Evolutionary conservation across 352 stramenopile species (phyloP), one percentile per base, ranked within the genome.

Genomic region (Phytopythium vexans): DNA sequence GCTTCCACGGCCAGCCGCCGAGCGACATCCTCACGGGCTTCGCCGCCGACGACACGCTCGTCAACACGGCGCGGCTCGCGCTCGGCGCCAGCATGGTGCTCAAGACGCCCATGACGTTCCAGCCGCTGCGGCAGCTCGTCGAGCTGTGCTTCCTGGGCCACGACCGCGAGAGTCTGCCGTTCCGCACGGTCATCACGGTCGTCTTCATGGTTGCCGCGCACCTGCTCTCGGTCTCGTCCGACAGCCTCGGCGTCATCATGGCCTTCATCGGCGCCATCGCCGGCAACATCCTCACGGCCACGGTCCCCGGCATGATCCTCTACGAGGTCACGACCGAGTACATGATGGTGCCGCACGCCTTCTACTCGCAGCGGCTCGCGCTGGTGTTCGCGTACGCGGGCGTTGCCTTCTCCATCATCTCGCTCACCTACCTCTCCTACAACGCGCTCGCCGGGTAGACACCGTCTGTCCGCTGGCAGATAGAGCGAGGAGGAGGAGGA

Each of bases 91-190:
- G 76, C 42, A 90, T 90, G 81, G 60, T 94, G 38, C 66, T 88
- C 54, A 91, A 92, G 72, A 90, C 81, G 34, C 83, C 83, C 4
- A 89, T 94, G 78, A 90, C 77, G 5, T 94, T 91, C 74, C 83
- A 94, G 63, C 83, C 83, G 43, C 59, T 94, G 56, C 81, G 79
- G 45, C 81, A 92, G 45, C 74, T 83, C 33, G 68, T 89, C 33
- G 78, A 92, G 64, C 73, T 92, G 52, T 75, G 72, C 41, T 88
- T 74, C 58, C 56, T 92, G 5, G 81, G 81, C 38, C 81, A 87
- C 59, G 71, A 86, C 49, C 76, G 81, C 44, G 70, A 87, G 72
- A 87, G 70, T 45, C 49, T 94, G 40, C 56, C 69, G 41, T 92
- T 94, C 70, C 83, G 81, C 31, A 66, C 70, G 4, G 71, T 47